Evolutionary conservation across 805 yeast species (phyloP).

Genomic region (Candida rishiriensis): DNA sequence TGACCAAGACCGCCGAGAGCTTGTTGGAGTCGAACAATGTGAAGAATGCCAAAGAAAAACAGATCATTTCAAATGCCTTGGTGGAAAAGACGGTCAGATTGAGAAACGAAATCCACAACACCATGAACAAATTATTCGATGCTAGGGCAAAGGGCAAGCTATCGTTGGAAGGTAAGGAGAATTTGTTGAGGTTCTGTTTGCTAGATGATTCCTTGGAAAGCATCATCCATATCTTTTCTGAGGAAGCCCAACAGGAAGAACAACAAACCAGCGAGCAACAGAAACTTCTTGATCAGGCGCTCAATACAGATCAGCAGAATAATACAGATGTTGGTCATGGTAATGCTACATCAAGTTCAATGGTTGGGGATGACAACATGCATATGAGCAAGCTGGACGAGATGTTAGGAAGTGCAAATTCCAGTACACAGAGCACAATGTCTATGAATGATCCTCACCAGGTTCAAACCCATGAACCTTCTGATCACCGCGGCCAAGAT

Average conservation of each 20-base stretch:
- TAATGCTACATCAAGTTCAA: neutral
- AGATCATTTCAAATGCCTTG: slow-evolving; percentile 44
- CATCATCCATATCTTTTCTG: slow-evolving; percentile 42
- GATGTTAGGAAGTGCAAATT: neutral
- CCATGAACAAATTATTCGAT: slow-evolving; percentile 46
- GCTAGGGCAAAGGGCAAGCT: slow-evolving; percentile 41
- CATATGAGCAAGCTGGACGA: neutral
- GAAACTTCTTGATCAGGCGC: neutral
- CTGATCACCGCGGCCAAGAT: too few species aligned
- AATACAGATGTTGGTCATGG: neutral
- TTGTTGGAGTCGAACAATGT: slow-evolving; percentile 40
- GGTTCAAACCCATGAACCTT: too few species aligned
- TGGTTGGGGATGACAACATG: neutral
- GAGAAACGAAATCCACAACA: slow-evolving; percentile 46
- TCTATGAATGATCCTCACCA: too few species aligned
- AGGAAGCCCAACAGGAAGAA: slow-evolving; percentile 9
- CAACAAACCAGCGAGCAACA: neutral
- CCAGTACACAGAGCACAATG: neutral
- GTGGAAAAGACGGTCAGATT: slow-evolving; percentile 47
- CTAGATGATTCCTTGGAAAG: slow-evolving; percentile 52
- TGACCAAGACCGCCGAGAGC: slow-evolving; percentile 70
- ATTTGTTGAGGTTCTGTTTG: slow-evolving; percentile 46
- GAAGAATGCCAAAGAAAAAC: slow-evolving; percentile 33
- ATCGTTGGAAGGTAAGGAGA: slow-evolving; percentile 53
- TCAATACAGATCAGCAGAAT: neutral